Percentiles rank a stretch among this genome's conserved stretches.
Evolutionary conservation across 352 stramenopile species (phyloP).

Genomic region (Plasmopara halstedii): DNA sequence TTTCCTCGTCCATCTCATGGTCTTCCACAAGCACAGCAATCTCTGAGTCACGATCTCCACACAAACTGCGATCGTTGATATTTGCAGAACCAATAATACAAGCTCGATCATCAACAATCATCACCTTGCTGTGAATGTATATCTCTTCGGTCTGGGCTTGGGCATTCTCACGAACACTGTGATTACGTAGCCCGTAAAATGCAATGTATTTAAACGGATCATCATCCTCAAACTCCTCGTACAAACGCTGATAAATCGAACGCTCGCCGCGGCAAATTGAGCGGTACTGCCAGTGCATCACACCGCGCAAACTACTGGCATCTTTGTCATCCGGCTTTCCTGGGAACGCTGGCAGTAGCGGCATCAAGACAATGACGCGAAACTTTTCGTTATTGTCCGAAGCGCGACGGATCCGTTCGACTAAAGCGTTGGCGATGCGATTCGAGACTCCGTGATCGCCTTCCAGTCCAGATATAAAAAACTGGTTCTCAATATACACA

Average conservation of each 20-base stretch:
- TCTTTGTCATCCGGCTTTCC: slow-evolving; percentile 76
- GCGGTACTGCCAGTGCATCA: slow-evolving; percentile 88
- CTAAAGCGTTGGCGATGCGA: slow-evolving; percentile 72
- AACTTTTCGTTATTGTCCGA: slow-evolving; percentile 80
- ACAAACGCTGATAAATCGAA: slow-evolving; percentile 76
- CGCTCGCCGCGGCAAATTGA: slow-evolving; percentile 73
- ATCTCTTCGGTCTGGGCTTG: slow-evolving; percentile 64
- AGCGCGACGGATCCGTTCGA: slow-evolving; percentile 66
- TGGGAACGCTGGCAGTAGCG: slow-evolving; percentile 73
- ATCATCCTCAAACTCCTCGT: slow-evolving; percentile 65
- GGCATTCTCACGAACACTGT: slow-evolving; percentile 28
- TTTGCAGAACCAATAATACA: slow-evolving; percentile 83
- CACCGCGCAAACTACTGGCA: slow-evolving; percentile 67
- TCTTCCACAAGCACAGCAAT: slow-evolving; percentile 83
- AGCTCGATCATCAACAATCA: slow-evolving; percentile 79
- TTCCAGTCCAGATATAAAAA: slow-evolving; percentile 83
- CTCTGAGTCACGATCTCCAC: slow-evolving; percentile 80
- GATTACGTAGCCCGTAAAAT: slow-evolving; percentile 74
- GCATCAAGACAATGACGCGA: slow-evolving; percentile 81
- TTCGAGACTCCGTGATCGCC: slow-evolving; percentile 76
- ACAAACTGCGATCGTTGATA: slow-evolving; percentile 85
- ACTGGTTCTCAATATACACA: slow-evolving; percentile 92
- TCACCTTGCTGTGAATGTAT: slow-evolving; percentile 89
- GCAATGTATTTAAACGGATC: slow-evolving; percentile 85
- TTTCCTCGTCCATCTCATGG: slow-evolving; percentile 50